Evolutionary conservation across 1,139 yeast genomes (phyloP).

Genomic region (Yamadazyma epiphylla): DNA sequence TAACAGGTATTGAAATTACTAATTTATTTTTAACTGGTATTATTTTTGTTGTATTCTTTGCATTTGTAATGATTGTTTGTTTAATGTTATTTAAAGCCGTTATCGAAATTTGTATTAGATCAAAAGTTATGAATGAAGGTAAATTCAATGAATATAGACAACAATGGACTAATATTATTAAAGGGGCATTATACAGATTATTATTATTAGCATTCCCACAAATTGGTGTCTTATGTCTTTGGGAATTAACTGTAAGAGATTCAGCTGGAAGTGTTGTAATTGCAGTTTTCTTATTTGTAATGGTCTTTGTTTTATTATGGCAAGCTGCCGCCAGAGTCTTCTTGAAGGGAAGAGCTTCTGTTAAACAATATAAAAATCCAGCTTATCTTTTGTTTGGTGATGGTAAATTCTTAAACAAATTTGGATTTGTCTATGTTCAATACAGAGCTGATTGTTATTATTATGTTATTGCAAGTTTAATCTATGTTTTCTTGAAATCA

Average conservation of each 20-base stretch:
- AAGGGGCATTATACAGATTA: conserved; percentile 84
- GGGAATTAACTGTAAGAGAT: conserved; percentile 84
- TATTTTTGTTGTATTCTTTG: conserved; percentile 75
- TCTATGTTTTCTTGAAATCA: conserved; percentile 69
- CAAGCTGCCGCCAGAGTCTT: conserved; percentile 77
- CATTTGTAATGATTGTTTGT: conserved; percentile 63
- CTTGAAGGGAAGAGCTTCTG: conserved; percentile 67
- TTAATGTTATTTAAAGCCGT: conserved; percentile 70
- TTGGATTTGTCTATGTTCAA: conserved; percentile 91
- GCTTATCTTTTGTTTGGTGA: conserved; percentile 91
- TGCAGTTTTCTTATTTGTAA: conserved; percentile 64
- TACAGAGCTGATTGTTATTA: conserved; percentile 85
- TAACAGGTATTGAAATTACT: conserved; percentile 82
- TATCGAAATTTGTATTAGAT: conserved; percentile 64
- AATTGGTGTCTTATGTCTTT: conserved; percentile 71
- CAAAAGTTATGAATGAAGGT: conserved; percentile 57
- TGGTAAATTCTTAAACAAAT: conserved; percentile 71
- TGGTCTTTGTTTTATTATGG: conserved; percentile 54
- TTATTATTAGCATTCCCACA: conserved; percentile 84
- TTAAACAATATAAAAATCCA: conserved; percentile 76
- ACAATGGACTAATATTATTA: conserved; percentile 76
- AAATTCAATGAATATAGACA: conserved; percentile 75
- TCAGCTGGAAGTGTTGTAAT: conserved; percentile 80
- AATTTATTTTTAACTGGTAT: conserved; percentile 83
- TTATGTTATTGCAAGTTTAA: conserved; percentile 65